phyloP scores from a whole-genome alignment of 306 rosid genomes.

The Vigna reflexopilosa region DNA sequence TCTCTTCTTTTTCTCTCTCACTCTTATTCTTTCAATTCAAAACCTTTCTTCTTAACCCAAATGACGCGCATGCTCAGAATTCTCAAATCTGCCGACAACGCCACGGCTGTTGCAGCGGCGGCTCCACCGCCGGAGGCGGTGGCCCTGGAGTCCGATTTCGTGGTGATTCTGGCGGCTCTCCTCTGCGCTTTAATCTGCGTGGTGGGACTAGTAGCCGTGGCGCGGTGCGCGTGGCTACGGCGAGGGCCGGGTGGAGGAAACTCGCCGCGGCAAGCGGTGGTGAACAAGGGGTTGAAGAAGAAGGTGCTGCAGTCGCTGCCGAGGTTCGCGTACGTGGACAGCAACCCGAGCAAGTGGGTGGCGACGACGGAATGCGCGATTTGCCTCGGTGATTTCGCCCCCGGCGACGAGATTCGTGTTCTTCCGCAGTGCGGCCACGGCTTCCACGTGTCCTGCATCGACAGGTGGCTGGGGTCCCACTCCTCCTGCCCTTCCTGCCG shows the following conservation, averaged over 20 bases:
- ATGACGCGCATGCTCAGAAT: slow-evolving; percentile 61
- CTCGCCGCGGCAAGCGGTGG: slow-evolving; percentile 44
- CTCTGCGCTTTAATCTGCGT: slow-evolving; percentile 84
- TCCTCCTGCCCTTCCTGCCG: slow-evolving; percentile 85
- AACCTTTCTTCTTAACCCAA: not conserved
- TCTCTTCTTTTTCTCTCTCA: not conserved
- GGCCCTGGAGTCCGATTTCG: slow-evolving; percentile 70
- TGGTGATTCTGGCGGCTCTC: slow-evolving; percentile 73
- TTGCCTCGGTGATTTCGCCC: slow-evolving; percentile 65
- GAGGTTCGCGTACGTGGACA: slow-evolving; percentile 55
- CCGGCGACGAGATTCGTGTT: slow-evolving; percentile 73
- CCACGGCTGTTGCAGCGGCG: not conserved
- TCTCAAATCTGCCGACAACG: slow-evolving; percentile 41
- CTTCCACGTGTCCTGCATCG: slow-evolving; percentile 70
- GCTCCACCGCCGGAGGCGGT: slow-evolving; percentile 76
- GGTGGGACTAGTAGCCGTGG: slow-evolving; percentile 80
- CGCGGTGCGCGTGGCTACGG: slow-evolving; percentile 85
- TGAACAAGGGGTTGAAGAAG: slow-evolving; percentile 79
- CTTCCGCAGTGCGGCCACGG: slow-evolving; percentile 81
- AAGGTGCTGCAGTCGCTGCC: slow-evolving; percentile 83
- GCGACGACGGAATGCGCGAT: slow-evolving; percentile 77
- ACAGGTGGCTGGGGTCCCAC: slow-evolving; percentile 79
- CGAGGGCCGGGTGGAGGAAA: slow-evolving; percentile 46
- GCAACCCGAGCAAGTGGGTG: slow-evolving; percentile 44
- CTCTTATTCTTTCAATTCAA: not conserved